Base-by-base conservation (phyloP, 176 grass and related monocot species). In the Oryza australiensis region DNA sequence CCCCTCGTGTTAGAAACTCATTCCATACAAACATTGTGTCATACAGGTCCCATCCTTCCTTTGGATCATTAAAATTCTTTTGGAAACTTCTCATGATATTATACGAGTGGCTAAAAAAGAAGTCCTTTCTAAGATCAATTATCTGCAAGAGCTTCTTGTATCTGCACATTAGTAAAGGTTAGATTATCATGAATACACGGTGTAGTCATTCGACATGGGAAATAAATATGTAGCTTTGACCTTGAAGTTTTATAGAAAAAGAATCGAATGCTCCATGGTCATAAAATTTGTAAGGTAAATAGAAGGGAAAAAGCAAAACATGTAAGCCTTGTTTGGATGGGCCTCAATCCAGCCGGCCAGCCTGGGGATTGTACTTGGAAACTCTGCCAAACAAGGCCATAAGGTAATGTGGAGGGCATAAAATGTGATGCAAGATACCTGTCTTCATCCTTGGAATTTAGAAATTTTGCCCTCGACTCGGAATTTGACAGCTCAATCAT, bases 21-120 rank as follows among this genome's bases (percentile, higher is more conserved):
- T 99, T 99, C 97, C 97, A 99, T 43, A 96, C 97, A 78, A 99
- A 99, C 96, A 99, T 99, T 68, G 97, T 88, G 66, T 91, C 89
- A 57, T 99, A 92, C 35, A 94, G 77, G 66, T 67, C 85, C 87
- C 92, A 84, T 62, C 89, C 89, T 67, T 73, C 70, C 35, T 88
- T 73, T 82, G 83, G 85, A 70, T 93, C 87, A 62, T 57, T 87
- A 35, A 94, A 84, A 68, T 96, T 99, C 85, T 94, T 96, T 76
- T 99, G 93, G 60, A 99, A 77, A 89, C 91, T 95, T 84, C 87
- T 78, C 93, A 99, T 95, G 63, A 96, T 84, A 71, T 96, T 86
- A 83, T 99, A 99, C 6, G 97, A 93, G 74, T 94, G 89, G 67
- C 93, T 93, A 85, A 90, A 95, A 82, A 95, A 99, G 87, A 99